Conservation (phyloP, 1,139 yeast species). For the Sugiyamaella japonica region DNA sequence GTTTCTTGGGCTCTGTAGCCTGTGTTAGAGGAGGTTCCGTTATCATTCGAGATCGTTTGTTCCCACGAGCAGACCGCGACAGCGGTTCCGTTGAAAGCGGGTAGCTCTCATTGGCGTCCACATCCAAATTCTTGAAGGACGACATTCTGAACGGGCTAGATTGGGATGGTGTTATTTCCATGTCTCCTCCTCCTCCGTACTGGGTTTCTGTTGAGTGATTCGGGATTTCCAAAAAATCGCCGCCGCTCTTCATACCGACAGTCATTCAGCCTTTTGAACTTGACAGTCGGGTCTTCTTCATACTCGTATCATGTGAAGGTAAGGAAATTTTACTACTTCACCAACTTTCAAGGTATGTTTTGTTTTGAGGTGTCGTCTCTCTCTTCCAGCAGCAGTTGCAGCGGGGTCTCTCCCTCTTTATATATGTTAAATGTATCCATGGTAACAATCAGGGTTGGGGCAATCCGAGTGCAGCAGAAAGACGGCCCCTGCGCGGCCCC, state of each 20-base stretch:
- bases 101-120: not conserved
- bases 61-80: not conserved
- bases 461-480: not conserved
- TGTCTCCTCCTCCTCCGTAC: not conserved
- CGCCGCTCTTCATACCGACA: not conserved
- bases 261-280: not conserved
- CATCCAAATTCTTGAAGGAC: not conserved
- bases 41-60: not conserved
- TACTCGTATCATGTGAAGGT: not conserved
- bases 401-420: no score
- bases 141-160: not conserved
- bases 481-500: no score
- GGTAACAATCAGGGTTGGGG: slow-evolving; percentile 11
- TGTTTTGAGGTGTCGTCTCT: no score
- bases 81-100: not conserved
- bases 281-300: not conserved
- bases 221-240: not conserved
- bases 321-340: no score
- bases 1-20: not conserved
- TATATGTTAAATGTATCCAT: not conserved
- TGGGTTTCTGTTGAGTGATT: not conserved
- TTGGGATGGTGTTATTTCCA: not conserved
- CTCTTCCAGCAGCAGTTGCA: no score
- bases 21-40: not conserved
- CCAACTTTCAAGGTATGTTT: no score